A percentile compares a stretch with the other conserved stretches of the same genome.
These are phyloP conservation scores for Angomonas desouzai DNA, from an alignment of 208 protist species.

Conservation along the genomic window DNA sequence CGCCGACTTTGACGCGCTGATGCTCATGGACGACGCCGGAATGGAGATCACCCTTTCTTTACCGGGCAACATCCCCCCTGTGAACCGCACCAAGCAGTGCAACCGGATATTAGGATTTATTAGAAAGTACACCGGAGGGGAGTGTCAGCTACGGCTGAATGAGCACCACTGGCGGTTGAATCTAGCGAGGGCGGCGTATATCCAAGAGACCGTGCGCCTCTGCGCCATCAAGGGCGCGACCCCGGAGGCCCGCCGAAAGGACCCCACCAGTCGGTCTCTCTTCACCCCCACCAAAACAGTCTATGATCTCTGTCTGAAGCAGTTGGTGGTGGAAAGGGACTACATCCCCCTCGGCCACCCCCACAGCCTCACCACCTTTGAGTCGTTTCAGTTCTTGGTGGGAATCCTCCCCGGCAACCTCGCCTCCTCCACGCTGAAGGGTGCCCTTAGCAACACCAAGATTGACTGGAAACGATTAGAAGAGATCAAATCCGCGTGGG, in stretches of 20 bases:
- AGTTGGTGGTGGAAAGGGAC: constrained; percentile 37
- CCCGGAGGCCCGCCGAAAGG: constrained; percentile 26
- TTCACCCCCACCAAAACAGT: constrained; percentile 42
- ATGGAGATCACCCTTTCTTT: constrained; percentile 31
- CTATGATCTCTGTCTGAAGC: constrained; percentile 45
- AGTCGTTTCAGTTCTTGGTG: constrained; percentile 36
- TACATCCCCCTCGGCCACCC: constrained; percentile 49
- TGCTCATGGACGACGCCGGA: constrained; percentile 36
- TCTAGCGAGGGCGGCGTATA: constrained; percentile 36
- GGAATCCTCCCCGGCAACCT: constrained; percentile 24
- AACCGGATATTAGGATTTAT: constrained; percentile 37
- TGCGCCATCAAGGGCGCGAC: constrained; percentile 43
- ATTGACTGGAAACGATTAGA: constrained; percentile 42
- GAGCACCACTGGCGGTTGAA: constrained; percentile 59
- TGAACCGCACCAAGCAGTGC: constrained; percentile 36
- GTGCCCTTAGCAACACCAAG: constrained; percentile 19
- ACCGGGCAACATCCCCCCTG: constrained; percentile 34
- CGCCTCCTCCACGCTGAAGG: constrained; percentile 12
- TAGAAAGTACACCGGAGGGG: constrained; percentile 34
- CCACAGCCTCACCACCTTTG: constrained; percentile 44
- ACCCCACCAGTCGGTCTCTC: constrained; percentile 29
- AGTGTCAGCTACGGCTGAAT: constrained; percentile 38
- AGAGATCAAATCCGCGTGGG: constrained; percentile 36
- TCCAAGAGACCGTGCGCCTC: constrained; percentile 47
- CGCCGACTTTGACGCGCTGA: constrained; percentile 32